A percentile compares a stretch with the other conserved stretches of the same genome.
phyloP scores from a whole-genome alignment of 805 yeast genomes.

The Candida ficus region DNA sequence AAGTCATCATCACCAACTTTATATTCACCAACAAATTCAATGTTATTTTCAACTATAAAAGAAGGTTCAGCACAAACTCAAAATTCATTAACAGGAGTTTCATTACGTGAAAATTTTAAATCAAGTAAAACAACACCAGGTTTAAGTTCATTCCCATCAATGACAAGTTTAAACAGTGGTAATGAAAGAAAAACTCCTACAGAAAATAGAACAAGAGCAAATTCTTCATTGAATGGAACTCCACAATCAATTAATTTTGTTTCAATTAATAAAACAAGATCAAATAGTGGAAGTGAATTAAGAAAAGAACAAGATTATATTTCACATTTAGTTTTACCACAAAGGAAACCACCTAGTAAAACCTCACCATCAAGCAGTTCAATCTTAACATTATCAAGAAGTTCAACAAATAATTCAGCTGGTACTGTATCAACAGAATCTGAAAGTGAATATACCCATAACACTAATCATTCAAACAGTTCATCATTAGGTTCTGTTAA shows the following conservation, averaged over 20 bases:
- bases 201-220: constrained; percentile 10
- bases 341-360: constrained; percentile 10
- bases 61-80: constrained; percentile 13
- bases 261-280: constrained; percentile 4
- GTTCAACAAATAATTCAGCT: constrained; percentile 4
- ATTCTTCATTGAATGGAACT: constrained; percentile 4
- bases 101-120: neutral
- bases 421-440: constrained; percentile 8
- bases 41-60: constrained; percentile 12
- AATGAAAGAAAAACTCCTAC: constrained; percentile 9
- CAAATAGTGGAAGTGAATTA: constrained; percentile 2
- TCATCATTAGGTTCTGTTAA: neutral
- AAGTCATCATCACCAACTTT: constrained; percentile 22
- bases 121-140: neutral
- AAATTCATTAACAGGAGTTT: neutral
- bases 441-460: constrained; percentile 1
- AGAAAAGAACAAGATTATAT: neutral
- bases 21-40: constrained; percentile 19
- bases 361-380: constrained; percentile 6
- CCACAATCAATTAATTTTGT: constrained; percentile 2
- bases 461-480: neutral
- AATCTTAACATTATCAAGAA: constrained; percentile 5
- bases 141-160: constrained; percentile 22
- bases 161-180: constrained; percentile 17
- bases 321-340: neutral